Evolutionary conservation across 805 yeast genomes (phyloP), one percentile per base, ranked within the genome.

Genomic region (Lipomyces starkeyi): DNA sequence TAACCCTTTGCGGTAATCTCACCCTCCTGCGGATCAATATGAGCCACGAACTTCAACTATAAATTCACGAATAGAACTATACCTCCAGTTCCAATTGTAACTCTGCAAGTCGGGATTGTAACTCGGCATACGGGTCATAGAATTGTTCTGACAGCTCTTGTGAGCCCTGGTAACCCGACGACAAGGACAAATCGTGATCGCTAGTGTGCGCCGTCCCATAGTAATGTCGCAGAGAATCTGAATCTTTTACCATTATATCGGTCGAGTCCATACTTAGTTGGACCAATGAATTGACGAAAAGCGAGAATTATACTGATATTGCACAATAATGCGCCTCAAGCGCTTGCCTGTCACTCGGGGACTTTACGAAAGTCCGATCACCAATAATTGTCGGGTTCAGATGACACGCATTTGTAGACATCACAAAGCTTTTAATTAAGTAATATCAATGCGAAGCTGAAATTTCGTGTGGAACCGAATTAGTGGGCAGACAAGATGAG

Each of bases 1-100:
- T 88, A 90, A 1, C 95, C 94, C 75, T 89, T 90, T 59, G 84
- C 88, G 0, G 95, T 90, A 65, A 90, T 80, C 66, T 88, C 88
- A 1, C 92, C 94, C 47, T 90, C 93, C 71, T 80, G 43, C 6
- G 9, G 11, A 27, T 20, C 22, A 49, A 32, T 14, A 52, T 20
- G 25, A 35, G 40, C 22, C n/a, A 34, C 34, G 29, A 52, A 59
- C 9, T 20, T 22, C 56, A 20, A 25, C 22, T 20, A 34, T n/a
- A 3, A 37, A 37, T 40, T 22, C 11, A 34, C 25, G 11, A 25
- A 32, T 22, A 20, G 14, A 56, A 7, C 32, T 63, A 7, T 61
- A 67, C 71, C 14, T 47, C 55, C 32, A 67, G 49, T 43, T 67
- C 71, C 22, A 53, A 20, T 14, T 67, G 63, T 14, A 67, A 56